Evolutionary conservation across 495 filamentous ascomycete species (phyloP).

Genomic region (Halenospora varia): DNA sequence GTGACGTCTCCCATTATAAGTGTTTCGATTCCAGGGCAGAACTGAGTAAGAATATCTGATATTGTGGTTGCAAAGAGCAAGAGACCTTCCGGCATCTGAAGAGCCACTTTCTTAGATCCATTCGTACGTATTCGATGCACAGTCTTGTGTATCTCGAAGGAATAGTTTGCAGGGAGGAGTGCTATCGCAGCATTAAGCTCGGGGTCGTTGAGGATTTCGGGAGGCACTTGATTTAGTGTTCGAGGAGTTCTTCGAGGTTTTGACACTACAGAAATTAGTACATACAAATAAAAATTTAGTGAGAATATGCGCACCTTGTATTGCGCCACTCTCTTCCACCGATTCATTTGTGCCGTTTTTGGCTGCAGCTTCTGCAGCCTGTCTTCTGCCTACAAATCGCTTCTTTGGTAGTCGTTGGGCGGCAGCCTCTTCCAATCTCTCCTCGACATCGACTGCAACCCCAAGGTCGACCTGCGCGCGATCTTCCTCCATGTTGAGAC

Average conservation of each 20-base stretch:
- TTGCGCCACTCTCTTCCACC: slow-evolving; percentile 62
- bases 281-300: background rate
- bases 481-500: slow-evolving; percentile 54
- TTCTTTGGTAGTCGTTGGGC: slow-evolving; percentile 61
- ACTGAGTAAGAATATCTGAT: slow-evolving; percentile 91
- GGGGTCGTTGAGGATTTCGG: slow-evolving; percentile 78
- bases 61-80: slow-evolving; percentile 97
- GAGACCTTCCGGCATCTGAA: slow-evolving; percentile 96
- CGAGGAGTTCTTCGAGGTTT: slow-evolving; percentile 66
- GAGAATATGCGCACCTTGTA: slow-evolving; percentile 48
- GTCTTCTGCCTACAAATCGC: slow-evolving; percentile 71
- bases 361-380: slow-evolving; percentile 39
- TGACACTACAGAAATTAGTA: slow-evolving; percentile 30
- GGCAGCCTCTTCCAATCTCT: slow-evolving; percentile 34
- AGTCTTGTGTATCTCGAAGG: slow-evolving; percentile 97
- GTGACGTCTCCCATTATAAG: slow-evolving; percentile 99
- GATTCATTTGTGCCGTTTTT: slow-evolving; percentile 15
- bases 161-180: slow-evolving; percentile 89
- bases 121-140: slow-evolving; percentile 87
- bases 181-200: slow-evolving; percentile 87
- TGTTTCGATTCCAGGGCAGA: slow-evolving; percentile 87
- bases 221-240: slow-evolving; percentile 83
- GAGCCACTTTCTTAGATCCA: slow-evolving; percentile 71
- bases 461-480: slow-evolving; percentile 46
- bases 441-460: slow-evolving; percentile 51